Conservation (phyloP, 78 protist genomes). For the slime mould (Dictyostelium discoideum) region dicty_2.7 NC_007089.4:2907001-2907500, state of each 20-base stretch:
- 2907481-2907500: background rate
- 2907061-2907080: conserved; percentile 78
- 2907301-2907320: conserved; percentile 40
- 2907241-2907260: background rate
- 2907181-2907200: background rate
- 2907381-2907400: conserved; percentile 52
- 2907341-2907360: conserved; percentile 56
- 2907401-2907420: conserved; percentile 50
- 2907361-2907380: conserved; percentile 33
- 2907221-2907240: background rate
- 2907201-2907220: background rate
- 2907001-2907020: background rate
- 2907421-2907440: conserved; percentile 32
- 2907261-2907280: no score
- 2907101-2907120: conserved; percentile 44
- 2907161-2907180: conserved; percentile 74
- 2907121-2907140: conserved; percentile 52
- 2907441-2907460: conserved; percentile 65
- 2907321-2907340: conserved; percentile 62
- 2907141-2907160: conserved; percentile 61
- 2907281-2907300: conserved; percentile 13
- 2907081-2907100: conserved; percentile 64
- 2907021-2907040: background rate
- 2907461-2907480: conserved; percentile 22
- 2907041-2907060: background rate